Percentiles rank a stretch among this genome's conserved stretches.
These are phyloP conservation scores for Apiospora marii DNA, from an alignment of 2,329 filamentous ascomycete genomes.

Conservation along the genomic window DNA sequence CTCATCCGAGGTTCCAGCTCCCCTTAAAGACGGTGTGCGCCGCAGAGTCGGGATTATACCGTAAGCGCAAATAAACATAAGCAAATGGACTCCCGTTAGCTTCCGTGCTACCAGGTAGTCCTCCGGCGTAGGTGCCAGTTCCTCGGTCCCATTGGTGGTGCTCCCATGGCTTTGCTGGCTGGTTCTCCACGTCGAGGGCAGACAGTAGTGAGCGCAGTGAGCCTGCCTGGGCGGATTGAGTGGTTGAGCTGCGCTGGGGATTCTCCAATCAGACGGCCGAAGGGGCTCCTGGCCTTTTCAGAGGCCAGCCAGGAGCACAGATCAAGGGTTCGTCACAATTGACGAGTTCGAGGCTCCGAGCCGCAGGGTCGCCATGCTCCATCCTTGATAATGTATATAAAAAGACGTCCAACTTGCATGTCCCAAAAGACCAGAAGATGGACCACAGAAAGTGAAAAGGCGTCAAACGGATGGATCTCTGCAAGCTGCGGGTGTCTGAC, in stretches of 20 bases:
- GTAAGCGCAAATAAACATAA: constrained; percentile 12
- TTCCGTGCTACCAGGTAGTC: neutral
- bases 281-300: constrained; percentile 34
- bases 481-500: constrained; percentile 16
- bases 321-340: constrained; percentile 45
- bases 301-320: constrained; percentile 42
- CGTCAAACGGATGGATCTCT: neutral
- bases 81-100: constrained; percentile 17
- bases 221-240: constrained; percentile 35
- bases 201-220: constrained; percentile 9
- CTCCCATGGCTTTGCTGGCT: constrained; percentile 13
- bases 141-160: constrained; percentile 18
- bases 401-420: constrained; percentile 2
- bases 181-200: constrained; percentile 9
- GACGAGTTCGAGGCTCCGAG: constrained; percentile 35
- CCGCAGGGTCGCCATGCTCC: constrained; percentile 32
- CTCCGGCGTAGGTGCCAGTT: neutral
- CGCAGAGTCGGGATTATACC: neutral
- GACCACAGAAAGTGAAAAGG: neutral
- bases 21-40: neutral
- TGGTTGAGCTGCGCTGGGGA: constrained; percentile 37
- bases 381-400: neutral
- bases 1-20: neutral
- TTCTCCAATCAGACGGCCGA: constrained; percentile 43
- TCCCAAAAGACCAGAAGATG: constrained; percentile 11